Base-by-base conservation (phyloP, 75 land plant genomes). In the Gnetum montanum region DNA sequence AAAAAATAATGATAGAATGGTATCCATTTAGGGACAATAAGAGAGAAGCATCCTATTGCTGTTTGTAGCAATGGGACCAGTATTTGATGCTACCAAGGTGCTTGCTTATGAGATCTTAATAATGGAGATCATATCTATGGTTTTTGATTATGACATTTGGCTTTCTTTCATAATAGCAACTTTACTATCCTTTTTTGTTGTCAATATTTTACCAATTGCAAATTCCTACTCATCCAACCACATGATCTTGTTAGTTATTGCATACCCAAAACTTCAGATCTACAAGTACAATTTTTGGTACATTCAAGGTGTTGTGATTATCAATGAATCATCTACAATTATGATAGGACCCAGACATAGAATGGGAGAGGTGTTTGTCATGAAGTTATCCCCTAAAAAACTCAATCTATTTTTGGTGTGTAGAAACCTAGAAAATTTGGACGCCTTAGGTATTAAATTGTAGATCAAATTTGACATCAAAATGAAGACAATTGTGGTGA, bases 331-430 rank as follows among this genome's bases (percentile, higher is more conserved):
- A 5, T 95, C 96, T 96, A 92, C 99, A 1, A 45, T 95, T 4
- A 75, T 95, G 37, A 95, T 96, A 23, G 99, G 97, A 0, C 47
- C 83, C 47, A 90, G 88, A 0, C 92, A 90, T 56, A 96, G 99
- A 27, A 95, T 95, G 25, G 99, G 99, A 20, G 70, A 61, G 30
- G 76, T 68, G 28, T 73, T 90, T 61, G 70, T 83, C 59, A 60
- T 78, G 35, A 68, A 86, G 58, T 60, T 95, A 37, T 96, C 97
- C 16, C 24, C 62, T 18, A 49, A 57, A 37, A 79, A 84, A 1
- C 66, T 95, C 45, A 95, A 83, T 41, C 46, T 95, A 54, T 63
- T 95, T 31, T 58, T 90, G 24, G 88, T 95, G 18, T 88, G 92
- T 15, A 74, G 99, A 19, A 80, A 67, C 49, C 70, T 61, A 23